Conservation (phyloP, 1,284 basidiomycete genomes). For the Puccinia coronata region DNA sequence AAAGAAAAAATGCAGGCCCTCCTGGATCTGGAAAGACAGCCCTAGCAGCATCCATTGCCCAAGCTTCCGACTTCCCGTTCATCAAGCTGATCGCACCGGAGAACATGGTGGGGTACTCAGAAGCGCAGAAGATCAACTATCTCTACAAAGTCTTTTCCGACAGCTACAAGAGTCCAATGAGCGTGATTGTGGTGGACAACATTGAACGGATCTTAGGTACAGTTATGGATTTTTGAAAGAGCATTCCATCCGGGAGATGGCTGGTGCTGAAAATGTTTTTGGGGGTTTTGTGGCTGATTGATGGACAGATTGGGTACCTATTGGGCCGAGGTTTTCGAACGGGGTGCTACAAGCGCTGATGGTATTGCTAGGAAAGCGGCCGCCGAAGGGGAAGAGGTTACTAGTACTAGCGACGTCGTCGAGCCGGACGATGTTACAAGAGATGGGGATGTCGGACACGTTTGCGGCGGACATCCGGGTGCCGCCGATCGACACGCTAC, state of each 20-base stretch:
- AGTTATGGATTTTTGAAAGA: slow-evolving; percentile 53
- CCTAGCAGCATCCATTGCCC: slow-evolving; percentile 89
- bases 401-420: slow-evolving; percentile 91
- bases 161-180: slow-evolving; percentile 94
- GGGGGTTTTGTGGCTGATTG: not conserved
- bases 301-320: slow-evolving; percentile 85
- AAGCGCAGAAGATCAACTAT: slow-evolving; percentile 84
- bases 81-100: slow-evolving; percentile 97
- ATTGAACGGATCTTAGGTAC: slow-evolving; percentile 82
- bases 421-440: slow-evolving; percentile 78
- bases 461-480: slow-evolving; percentile 89
- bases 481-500: slow-evolving; percentile 75
- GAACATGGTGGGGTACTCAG: slow-evolving; percentile 92
- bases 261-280: slow-evolving; percentile 10
- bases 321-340: slow-evolving; percentile 95
- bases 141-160: slow-evolving; percentile 94
- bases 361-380: slow-evolving; percentile 82
- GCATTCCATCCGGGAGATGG: not conserved
- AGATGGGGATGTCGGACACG: slow-evolving; percentile 82
- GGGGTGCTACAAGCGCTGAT: slow-evolving; percentile 86
- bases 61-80: slow-evolving; percentile 90
- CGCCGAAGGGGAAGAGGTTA: slow-evolving; percentile 91
- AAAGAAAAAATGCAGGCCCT: slow-evolving; percentile 63
- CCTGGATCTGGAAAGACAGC: slow-evolving; percentile 94
- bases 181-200: slow-evolving; percentile 94